These are phyloP conservation scores for Sonneratia alba DNA, from an alignment of 345 rosid species.

Conservation along the genomic window DNA sequence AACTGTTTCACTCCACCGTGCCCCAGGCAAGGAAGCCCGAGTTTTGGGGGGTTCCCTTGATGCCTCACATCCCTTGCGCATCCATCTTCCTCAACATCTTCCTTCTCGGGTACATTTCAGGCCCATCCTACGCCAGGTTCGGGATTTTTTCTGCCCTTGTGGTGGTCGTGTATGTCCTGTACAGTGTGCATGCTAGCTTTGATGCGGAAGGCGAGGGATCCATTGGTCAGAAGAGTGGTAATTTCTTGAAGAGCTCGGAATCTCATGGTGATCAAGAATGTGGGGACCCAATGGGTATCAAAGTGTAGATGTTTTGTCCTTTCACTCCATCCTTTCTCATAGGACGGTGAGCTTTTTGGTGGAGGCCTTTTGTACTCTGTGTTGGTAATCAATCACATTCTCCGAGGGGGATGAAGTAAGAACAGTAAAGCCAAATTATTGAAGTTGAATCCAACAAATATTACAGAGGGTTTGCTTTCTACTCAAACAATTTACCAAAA, in stretches of 20 bases:
- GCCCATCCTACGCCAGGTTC: slow-evolving; percentile 59
- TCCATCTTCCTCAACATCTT: slow-evolving; percentile 86
- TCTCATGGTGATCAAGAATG: slow-evolving; percentile 19
- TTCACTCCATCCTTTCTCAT: neutral
- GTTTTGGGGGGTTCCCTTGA: slow-evolving; percentile 82
- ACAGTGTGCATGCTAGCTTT: slow-evolving; percentile 84
- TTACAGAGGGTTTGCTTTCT: no score
- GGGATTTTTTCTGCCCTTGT: slow-evolving; percentile 56
- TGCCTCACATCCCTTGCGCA: slow-evolving; percentile 83
- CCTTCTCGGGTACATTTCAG: slow-evolving; percentile 60
- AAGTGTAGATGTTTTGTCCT: slow-evolving; percentile 22
- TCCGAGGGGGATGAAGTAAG: neutral
- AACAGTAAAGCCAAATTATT: neutral
- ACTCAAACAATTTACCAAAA: no score
- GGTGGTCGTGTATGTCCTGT: slow-evolving; percentile 55
- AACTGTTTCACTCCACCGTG: slow-evolving; percentile 40
- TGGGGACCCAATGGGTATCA: slow-evolving; percentile 4
- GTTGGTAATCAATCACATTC: neutral
- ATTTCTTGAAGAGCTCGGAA: slow-evolving; percentile 25
- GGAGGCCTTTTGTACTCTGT: neutral
- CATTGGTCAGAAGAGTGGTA: slow-evolving; percentile 30
- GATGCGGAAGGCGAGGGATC: slow-evolving; percentile 57
- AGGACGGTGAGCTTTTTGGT: neutral
- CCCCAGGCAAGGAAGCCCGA: slow-evolving; percentile 67
- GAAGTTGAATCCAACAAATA: no score